Evolutionary conservation across 2,329 filamentous ascomycete species (phyloP).

Genomic region (Diaporthe amygdali): DNA sequence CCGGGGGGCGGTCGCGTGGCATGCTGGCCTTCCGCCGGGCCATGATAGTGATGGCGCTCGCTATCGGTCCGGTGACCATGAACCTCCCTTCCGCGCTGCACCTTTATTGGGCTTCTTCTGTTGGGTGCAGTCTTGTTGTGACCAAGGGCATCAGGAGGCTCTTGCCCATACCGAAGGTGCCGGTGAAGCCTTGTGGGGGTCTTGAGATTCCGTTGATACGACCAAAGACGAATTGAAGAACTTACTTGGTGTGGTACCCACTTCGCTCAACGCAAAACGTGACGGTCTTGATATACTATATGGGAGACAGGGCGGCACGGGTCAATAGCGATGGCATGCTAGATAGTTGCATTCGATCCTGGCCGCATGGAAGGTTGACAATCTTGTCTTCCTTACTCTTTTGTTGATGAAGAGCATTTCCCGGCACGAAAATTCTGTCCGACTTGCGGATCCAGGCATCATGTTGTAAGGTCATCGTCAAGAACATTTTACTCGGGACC

Average conservation of each 20-base stretch:
- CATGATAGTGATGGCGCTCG: slow-evolving; percentile 35
- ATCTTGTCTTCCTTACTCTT: neutral
- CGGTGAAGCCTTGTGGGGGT: slow-evolving; percentile 28
- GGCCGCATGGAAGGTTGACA: neutral
- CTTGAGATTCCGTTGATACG: slow-evolving; percentile 23
- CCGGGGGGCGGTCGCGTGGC: neutral
- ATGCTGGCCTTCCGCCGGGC: slow-evolving; percentile 33
- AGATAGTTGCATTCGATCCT: neutral
- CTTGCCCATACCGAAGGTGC: slow-evolving; percentile 31
- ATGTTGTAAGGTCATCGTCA: neutral
- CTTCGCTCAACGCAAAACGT: no score
- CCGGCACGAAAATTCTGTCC: neutral
- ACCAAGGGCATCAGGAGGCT: slow-evolving; percentile 27
- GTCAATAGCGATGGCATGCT: no score
- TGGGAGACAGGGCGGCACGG: neutral
- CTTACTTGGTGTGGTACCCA: neutral
- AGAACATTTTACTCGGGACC: neutral
- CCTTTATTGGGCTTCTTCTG: slow-evolving; percentile 48
- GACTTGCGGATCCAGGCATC: neutral
- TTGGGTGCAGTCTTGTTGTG: slow-evolving; percentile 32
- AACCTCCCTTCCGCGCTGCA: slow-evolving; percentile 48
- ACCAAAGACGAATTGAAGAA: slow-evolving; percentile 14
- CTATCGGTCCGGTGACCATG: slow-evolving; percentile 43
- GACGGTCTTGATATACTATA: neutral
- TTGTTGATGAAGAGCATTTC: neutral